These are phyloP conservation scores for Phialophora expanda DNA, from an alignment of 2,329 filamentous ascomycete species.

Conservation along the genomic window DNA sequence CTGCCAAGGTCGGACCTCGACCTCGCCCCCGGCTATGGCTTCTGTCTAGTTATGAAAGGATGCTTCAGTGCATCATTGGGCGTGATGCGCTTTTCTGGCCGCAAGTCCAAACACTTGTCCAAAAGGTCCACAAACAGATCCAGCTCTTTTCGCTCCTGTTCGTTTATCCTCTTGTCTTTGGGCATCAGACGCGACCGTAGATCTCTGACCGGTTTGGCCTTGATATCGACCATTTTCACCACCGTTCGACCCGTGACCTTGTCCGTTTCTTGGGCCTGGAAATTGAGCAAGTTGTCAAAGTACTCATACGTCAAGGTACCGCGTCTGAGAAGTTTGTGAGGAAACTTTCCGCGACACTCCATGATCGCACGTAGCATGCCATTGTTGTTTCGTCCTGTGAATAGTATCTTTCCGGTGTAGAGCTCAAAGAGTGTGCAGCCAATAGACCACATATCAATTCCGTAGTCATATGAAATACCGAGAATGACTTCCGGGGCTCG, in stretches of 20 bases:
- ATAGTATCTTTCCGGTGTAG: slow-evolving; percentile 96
- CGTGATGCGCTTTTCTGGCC: slow-evolving; percentile 89
- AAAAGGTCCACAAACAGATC: slow-evolving; percentile 84
- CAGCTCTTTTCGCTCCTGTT: slow-evolving; percentile 76
- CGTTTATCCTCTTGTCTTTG: slow-evolving; percentile 73
- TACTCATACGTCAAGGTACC: slow-evolving; percentile 76
- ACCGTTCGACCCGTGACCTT: slow-evolving; percentile 81
- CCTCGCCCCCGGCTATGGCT: slow-evolving; percentile 21
- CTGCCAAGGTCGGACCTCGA: background rate
- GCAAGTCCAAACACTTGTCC: slow-evolving; percentile 84
- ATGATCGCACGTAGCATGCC: slow-evolving; percentile 97
- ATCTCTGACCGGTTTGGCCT: slow-evolving; percentile 76
- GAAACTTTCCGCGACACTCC: slow-evolving; percentile 92
- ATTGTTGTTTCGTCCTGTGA: slow-evolving; percentile 94
- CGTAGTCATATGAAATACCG: slow-evolving; percentile 93
- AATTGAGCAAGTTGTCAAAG: slow-evolving; percentile 84
- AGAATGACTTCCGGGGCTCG: slow-evolving; percentile 96
- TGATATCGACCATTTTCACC: slow-evolving; percentile 53
- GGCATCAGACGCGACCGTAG: slow-evolving; percentile 77
- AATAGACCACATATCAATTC: slow-evolving; percentile 96
- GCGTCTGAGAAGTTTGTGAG: slow-evolving; percentile 83
- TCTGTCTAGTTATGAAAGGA: slow-evolving; percentile 72
- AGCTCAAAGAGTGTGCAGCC: slow-evolving; percentile 96
- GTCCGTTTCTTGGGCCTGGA: slow-evolving; percentile 83
- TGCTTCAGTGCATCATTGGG: slow-evolving; percentile 85